Evolutionary conservation across 441 rosid genomes (phyloP), one percentile per base, ranked within the genome.

Genomic region (Aquilaria agallochum): DNA sequence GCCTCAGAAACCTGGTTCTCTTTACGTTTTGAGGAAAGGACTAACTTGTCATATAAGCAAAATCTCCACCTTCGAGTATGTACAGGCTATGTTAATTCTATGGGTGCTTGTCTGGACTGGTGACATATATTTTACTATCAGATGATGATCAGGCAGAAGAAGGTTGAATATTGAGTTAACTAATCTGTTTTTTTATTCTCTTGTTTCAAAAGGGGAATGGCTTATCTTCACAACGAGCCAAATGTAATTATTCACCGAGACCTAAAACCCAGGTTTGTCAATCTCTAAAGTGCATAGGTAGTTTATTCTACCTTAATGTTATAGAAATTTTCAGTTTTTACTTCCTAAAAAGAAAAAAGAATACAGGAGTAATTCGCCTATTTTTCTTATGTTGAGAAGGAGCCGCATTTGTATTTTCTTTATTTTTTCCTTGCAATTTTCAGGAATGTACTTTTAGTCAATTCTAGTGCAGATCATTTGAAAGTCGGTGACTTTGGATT

Each of bases 401-500:
- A 34, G 58, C n/a, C 34, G 58, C 55, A 46, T 20, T 44, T 40
- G 13, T 27, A 44, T 58, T 67, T 67, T 53, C 42, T 36, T 36
- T 36, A 36, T 4, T 36, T 36, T 54, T 11, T 61, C 32, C 34
- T 59, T 31, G 32, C 42, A 11, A 63, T 45, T 67, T 72, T 70
- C 77, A 90, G 97, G 88, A 92, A 92, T 59, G 96, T 92, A 72
- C 97, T 92, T 72, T 76, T 92, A 71, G 96, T 92, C 73, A 92
- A 92, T 77, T 69, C 97, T 34, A 89, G 72, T 64, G 96, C 96
- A 46, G 97, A 92, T 81, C 96, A 89, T 74, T 72, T 92, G 76
- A 92, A 92, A 82, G 97, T 92, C 72, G 97, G 97, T 57, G 96
- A 92, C 74, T 92, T 92, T 81, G 97, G 97, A 64, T 74, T 92